A percentile compares a stretch with the other conserved stretches of the same genome.
phyloP scores from a whole-genome alignment of 1,284 basidiomycete genomes.

The Somion occarium region DNA sequence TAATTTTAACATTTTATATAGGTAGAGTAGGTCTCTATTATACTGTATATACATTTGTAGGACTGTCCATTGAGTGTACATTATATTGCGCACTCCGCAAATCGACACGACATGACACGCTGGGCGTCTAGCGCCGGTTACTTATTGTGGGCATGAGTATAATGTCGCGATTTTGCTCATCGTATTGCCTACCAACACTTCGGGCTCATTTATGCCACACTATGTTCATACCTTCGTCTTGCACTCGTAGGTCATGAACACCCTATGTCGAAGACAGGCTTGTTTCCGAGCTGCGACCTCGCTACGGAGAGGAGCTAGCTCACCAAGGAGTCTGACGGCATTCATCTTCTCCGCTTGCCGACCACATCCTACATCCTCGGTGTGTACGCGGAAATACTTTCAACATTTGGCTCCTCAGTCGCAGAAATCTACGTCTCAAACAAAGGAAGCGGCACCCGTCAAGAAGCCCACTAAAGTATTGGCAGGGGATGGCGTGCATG shows the following conservation, averaged over 20 bases:
- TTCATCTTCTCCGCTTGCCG: neutral
- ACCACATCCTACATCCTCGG: neutral
- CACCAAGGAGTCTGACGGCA: neutral
- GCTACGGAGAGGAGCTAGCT: neutral
- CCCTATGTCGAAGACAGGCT: neutral
- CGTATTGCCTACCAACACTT: neutral
- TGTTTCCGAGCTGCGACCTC: neutral
- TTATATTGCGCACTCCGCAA: too few relatives aligned
- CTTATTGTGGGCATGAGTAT: too few relatives aligned
- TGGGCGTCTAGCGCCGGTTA: too few relatives aligned
- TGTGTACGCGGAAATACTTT: slow-evolving; percentile 5
- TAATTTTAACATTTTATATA: too few relatives aligned
- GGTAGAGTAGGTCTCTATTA: too few relatives aligned
- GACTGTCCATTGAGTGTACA: too few relatives aligned
- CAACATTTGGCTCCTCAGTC: slow-evolving; percentile 8
- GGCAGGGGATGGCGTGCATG: slow-evolving; percentile 16
- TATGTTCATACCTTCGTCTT: neutral
- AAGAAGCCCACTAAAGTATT: slow-evolving; percentile 2
- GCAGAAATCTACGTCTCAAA: neutral
- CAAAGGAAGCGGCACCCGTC: neutral
- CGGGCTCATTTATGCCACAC: neutral
- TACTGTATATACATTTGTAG: too few relatives aligned
- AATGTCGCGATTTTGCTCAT: neutral
- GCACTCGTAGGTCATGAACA: neutral
- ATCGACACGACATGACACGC: too few relatives aligned